Percentiles rank a stretch among this genome's conserved stretches.
Conservation (phyloP, 495 filamentous ascomycete species). For the Hypoxylon cercidicola region DNA sequence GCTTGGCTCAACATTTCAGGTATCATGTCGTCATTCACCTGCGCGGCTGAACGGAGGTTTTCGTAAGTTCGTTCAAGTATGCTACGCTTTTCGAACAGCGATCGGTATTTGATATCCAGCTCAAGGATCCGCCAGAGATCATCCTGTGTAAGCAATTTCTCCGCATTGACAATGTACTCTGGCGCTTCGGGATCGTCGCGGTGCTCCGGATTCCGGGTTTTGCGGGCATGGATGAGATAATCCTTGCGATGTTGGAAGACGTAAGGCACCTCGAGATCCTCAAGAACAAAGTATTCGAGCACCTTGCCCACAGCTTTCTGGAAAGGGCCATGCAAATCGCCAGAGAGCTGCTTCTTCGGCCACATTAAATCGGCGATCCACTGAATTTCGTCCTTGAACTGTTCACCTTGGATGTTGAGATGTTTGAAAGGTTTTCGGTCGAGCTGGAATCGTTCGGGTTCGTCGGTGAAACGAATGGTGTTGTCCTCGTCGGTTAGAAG, state of each 20-base stretch:
- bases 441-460: constrained; percentile 94
- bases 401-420: constrained; percentile 77
- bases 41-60: constrained; percentile 67
- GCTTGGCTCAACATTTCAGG: constrained; percentile 83
- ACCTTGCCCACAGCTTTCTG: constrained; percentile 88
- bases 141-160: constrained; percentile 90
- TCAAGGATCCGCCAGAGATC: constrained; percentile 96
- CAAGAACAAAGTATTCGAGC: constrained; percentile 91
- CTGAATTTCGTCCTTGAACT: constrained; percentile 85
- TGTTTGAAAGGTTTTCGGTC: constrained; percentile 87
- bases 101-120: constrained; percentile 91
- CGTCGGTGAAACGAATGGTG: constrained; percentile 82
- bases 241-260: constrained; percentile 98
- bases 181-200: constrained; percentile 68
- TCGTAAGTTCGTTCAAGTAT: constrained; percentile 81
- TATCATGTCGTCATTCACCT: constrained; percentile 69
- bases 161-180: constrained; percentile 78
- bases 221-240: constrained; percentile 92
- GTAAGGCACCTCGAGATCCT: constrained; percentile 94
- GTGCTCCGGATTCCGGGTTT: constrained; percentile 68
- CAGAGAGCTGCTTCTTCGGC: constrained; percentile 77
- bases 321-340: constrained; percentile 81
- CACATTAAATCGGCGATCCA: constrained; percentile 93
- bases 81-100: constrained; percentile 87
- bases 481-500: constrained; percentile 97